Conservation (phyloP, 306 rosid genomes). For the Lablab purpureus region DNA sequence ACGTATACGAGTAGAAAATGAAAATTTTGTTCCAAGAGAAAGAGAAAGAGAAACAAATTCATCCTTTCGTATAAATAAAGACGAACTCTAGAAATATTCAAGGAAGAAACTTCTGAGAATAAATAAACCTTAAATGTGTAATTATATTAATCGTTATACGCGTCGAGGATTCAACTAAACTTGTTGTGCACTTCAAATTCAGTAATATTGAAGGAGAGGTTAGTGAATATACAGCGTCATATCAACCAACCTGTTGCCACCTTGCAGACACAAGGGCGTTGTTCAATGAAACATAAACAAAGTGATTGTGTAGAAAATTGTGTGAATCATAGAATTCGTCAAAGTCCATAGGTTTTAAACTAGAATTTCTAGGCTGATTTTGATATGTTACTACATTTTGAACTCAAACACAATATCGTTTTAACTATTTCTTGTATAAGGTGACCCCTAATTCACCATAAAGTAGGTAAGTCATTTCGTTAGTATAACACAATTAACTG, state of each 20-base stretch:
- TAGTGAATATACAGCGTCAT: conserved; percentile 17
- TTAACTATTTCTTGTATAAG: background rate
- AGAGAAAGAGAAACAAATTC: background rate
- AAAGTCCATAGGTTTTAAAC: background rate
- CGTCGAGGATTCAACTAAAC: background rate
- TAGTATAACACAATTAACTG: conserved; percentile 1
- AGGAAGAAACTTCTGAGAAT: background rate
- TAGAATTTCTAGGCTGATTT: background rate
- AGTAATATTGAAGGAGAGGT: conserved; percentile 3
- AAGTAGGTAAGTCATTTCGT: background rate
- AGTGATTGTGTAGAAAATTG: background rate
- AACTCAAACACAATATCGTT: conserved; percentile 18
- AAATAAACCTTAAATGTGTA: background rate
- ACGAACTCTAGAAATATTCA: background rate
- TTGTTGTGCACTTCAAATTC: conserved; percentile 42
- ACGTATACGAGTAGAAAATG: background rate
- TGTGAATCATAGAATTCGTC: conserved; percentile 19
- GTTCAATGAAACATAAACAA: conserved; percentile 5
- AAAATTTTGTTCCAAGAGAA: background rate
- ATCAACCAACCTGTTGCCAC: conserved; percentile 48
- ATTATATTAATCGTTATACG: too few relatives aligned
- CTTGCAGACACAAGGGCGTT: conserved; percentile 38
- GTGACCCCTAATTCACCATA: background rate
- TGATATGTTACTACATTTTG: background rate
- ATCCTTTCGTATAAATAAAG: background rate